Conservation (phyloP, 768 basidiomycete species). For the Agaricus sinodeliciosus region DNA sequence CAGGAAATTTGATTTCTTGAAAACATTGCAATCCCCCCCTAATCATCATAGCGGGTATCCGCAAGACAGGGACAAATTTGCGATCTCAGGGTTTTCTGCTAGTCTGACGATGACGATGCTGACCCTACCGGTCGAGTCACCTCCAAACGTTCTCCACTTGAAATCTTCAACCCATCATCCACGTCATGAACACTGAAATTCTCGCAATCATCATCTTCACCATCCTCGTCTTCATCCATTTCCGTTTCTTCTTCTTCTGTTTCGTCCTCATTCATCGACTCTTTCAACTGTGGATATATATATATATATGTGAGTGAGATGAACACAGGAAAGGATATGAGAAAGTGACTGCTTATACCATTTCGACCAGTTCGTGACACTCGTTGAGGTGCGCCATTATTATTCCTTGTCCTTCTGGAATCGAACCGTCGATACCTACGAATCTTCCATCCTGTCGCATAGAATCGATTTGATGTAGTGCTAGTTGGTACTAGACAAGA, state of each 20-base stretch:
- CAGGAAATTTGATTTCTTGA: too few species aligned
- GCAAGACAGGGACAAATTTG: too few species aligned
- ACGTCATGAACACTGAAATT: conserved; percentile 3
- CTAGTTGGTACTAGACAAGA: conserved; percentile 74
- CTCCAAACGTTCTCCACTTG: neutral
- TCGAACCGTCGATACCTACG: conserved; percentile 75
- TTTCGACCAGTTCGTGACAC: conserved; percentile 92
- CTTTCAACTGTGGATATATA: conserved; percentile 51
- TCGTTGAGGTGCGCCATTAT: conserved; percentile 94
- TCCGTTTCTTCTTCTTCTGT: conserved; percentile 25
- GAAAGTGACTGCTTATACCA: conserved; percentile 66
- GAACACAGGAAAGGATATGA: neutral
- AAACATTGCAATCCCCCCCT: too few species aligned
- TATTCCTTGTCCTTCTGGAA: conserved; percentile 96
- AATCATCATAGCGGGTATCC: too few species aligned
- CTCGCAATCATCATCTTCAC: conserved; percentile 42
- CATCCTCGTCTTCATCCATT: conserved; percentile 37
- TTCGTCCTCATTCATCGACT: conserved; percentile 74
- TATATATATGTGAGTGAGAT: neutral
- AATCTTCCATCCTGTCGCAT: conserved; percentile 93
- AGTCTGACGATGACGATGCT: too few species aligned
- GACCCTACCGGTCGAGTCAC: neutral
- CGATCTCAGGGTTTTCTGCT: too few species aligned
- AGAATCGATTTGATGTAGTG: conserved; percentile 91
- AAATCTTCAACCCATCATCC: neutral